Evolutionary conservation across 495 filamentous ascomycete genomes (phyloP).

Genomic region (Chaetomium tenue): DNA sequence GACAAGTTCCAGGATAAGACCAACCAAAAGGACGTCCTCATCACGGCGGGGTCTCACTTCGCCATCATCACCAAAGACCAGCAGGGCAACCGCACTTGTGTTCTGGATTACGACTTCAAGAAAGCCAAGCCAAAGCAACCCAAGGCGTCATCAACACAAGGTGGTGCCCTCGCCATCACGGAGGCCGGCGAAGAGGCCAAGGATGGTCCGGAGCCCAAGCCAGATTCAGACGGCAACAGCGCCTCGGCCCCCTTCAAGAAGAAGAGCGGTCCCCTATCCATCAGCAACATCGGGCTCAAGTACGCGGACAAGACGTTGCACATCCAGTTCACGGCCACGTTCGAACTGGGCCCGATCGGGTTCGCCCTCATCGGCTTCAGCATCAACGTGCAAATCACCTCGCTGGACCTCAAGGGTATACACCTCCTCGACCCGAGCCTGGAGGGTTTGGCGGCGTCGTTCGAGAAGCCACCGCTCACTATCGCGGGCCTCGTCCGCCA

Average conservation of each 20-base stretch:
- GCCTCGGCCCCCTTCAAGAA: slow-evolving; percentile 31
- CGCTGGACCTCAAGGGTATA: slow-evolving; percentile 7
- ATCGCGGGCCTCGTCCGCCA: slow-evolving; percentile 44
- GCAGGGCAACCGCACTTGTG: too few relatives aligned
- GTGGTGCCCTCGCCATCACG: neutral
- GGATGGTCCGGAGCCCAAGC: neutral
- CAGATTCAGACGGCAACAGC: neutral
- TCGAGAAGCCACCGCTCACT: slow-evolving; percentile 41
- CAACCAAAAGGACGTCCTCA: neutral
- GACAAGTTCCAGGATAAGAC: neutral
- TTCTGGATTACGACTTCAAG: too few relatives aligned
- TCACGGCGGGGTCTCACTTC: neutral
- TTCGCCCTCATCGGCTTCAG: slow-evolving; percentile 42
- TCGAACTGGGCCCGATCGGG: slow-evolving; percentile 43
- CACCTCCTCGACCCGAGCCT: slow-evolving; percentile 20
- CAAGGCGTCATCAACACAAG: too few relatives aligned
- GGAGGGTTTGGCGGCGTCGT: slow-evolving; percentile 38
- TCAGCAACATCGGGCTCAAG: slow-evolving; percentile 40
- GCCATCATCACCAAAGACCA: neutral
- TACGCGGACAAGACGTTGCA: slow-evolving; percentile 29
- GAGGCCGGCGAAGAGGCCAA: neutral
- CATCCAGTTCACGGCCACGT: slow-evolving; percentile 40
- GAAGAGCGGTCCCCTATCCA: slow-evolving; percentile 33
- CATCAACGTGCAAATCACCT: slow-evolving; percentile 19
- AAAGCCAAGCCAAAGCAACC: too few relatives aligned